phyloP scores from a whole-genome alignment of 139 green algal genomes.

The Chlorella vulgaris region DNA sequence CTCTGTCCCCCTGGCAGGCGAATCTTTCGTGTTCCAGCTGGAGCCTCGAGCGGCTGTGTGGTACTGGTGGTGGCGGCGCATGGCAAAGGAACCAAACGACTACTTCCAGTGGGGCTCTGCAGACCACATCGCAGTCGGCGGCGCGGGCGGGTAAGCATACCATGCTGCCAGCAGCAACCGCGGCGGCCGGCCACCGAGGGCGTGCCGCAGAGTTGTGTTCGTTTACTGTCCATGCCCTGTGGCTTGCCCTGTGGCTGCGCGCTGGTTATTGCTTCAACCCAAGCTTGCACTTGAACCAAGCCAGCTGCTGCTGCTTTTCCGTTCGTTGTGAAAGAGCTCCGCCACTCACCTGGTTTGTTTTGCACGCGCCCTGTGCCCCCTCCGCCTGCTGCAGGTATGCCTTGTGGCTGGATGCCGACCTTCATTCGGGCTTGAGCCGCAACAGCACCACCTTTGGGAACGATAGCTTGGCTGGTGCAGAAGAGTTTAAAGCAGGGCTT shows the following conservation, averaged over 20 bases:
- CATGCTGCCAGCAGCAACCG: too few species aligned
- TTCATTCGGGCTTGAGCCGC: slow-evolving; percentile 26
- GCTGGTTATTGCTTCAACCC: background rate
- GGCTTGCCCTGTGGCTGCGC: background rate
- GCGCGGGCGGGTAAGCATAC: slow-evolving; percentile 35
- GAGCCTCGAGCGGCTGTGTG: slow-evolving; percentile 4
- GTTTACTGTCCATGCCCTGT: too few species aligned
- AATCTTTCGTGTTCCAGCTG: slow-evolving; percentile 50
- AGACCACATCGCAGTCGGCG: slow-evolving; percentile 48
- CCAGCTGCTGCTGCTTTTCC: too few species aligned
- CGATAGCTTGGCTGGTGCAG: slow-evolving; percentile 26
- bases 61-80: slow-evolving; percentile 36
- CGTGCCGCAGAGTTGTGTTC: too few species aligned
- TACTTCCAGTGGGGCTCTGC: slow-evolving; percentile 44
- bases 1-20: slow-evolving; percentile 2
- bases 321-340: too few species aligned
- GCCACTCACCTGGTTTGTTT: too few species aligned
- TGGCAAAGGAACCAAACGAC: slow-evolving; percentile 38
- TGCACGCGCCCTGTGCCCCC: too few species aligned
- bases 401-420: slow-evolving; percentile 46
- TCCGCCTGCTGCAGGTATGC: slow-evolving; percentile 30
- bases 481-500: slow-evolving; percentile 42
- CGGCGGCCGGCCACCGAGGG: too few species aligned
- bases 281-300: too few species aligned
- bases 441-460: slow-evolving; percentile 49